Evolutionary conservation across 1,139 yeast genomes (phyloP).

Genomic region (Meyerozyma elateridarum): DNA sequence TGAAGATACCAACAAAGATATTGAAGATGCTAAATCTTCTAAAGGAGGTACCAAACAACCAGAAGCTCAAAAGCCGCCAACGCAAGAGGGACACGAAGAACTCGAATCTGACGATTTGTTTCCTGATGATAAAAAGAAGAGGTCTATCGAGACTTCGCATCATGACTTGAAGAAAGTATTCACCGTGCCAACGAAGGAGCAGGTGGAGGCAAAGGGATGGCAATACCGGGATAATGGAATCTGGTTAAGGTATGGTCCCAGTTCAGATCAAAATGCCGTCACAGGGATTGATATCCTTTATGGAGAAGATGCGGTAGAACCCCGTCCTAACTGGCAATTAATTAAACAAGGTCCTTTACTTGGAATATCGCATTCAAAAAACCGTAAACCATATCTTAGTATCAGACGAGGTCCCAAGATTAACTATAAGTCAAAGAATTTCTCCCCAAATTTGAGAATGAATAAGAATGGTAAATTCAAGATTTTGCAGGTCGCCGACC

Average conservation of each 20-base stretch:
- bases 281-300: slow-evolving; percentile 58
- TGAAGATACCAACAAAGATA: neutral
- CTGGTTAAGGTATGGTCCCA: slow-evolving; percentile 46
- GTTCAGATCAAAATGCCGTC: slow-evolving; percentile 21
- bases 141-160: slow-evolving; percentile 12
- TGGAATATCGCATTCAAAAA: slow-evolving; percentile 18
- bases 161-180: slow-evolving; percentile 20
- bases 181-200: slow-evolving; percentile 29
- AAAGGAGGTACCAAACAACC: slow-evolving; percentile 7
- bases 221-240: slow-evolving; percentile 32
- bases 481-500: slow-evolving; percentile 79
- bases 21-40: slow-evolving; percentile 5
- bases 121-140: neutral
- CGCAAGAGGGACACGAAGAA: slow-evolving; percentile 6
- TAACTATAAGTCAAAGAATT: slow-evolving; percentile 20
- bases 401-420: slow-evolving; percentile 21
- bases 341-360: slow-evolving; percentile 21
- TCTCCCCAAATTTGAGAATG: slow-evolving; percentile 24
- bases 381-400: slow-evolving; percentile 25
- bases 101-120: slow-evolving; percentile 3
- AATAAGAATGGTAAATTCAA: slow-evolving; percentile 51
- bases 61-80: slow-evolving; percentile 6
- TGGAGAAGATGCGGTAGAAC: slow-evolving; percentile 72
- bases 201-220: slow-evolving; percentile 34
- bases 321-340: slow-evolving; percentile 67